Base-by-base conservation (phyloP, 371 early-diverging fungal species). In the Nematocida major region DNA sequence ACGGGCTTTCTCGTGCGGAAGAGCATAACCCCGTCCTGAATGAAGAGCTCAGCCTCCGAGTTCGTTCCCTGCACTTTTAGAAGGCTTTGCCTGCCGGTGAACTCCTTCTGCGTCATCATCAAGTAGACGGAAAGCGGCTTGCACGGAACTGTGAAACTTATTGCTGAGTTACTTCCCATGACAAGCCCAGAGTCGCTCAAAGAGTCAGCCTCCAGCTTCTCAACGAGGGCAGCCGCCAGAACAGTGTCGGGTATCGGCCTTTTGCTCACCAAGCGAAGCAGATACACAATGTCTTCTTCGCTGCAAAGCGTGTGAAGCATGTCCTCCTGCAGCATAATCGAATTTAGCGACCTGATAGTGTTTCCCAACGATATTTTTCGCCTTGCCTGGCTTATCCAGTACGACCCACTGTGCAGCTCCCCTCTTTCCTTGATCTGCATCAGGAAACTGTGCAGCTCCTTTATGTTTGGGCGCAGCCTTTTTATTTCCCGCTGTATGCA, bases 71-170 rank as follows among this genome's bases (percentile, higher is more conserved):
- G n/a, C 4, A 50, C 32, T 42, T 50, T 62, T 20, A 61, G 11
- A 9, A 73, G 15, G 32, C 70, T 69, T 54, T 73, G 62, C 48
- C 54, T 39, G 26, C 63, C 76, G 36, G 63, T 18, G 43, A 73
- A 73, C 38, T 73, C 76, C 51, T 73, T 73, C 34, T 73, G 76
- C 4, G 48, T 50, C 22, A 62, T 18, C 15, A 42, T 48, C 20
- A 38, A 5, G 42, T 73, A 73, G 0, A 62, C 50, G 50, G 53
- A 47, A 5, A 63, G n/a, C 0, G 1, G 18, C 18, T 49, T 61
- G 22, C 5, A 20, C 3, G 24, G 32, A 9, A 53, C n/a, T 39
- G 36, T 7, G 2, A 63, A 22, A 2, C 26, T 20, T 34, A 73
- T 49, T 7, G 13, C 49, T 20, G 76, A 73, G 20, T 20, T 65